Base-by-base conservation (phyloP, 495 filamentous ascomycete species). In the Acidomyces sp. region DNA sequence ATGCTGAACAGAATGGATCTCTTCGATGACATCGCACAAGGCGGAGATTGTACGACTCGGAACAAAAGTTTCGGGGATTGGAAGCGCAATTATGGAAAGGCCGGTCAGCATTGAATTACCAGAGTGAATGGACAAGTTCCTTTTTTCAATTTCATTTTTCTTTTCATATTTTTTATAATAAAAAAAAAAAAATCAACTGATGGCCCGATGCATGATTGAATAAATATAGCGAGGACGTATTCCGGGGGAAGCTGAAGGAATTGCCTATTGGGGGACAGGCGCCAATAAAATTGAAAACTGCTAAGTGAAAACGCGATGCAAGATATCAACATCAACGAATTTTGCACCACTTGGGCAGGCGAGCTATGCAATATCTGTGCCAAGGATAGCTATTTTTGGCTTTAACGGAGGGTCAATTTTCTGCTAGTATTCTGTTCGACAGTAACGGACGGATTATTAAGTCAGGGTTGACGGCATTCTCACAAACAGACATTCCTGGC, bases 201-300 rank as follows among this genome's bases (percentile, higher is more conserved):
- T n/a, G n/a, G n/a, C n/a, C n/a, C n/a, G n/a, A n/a, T n/a, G n/a
- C n/a, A n/a, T n/a, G n/a, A 4, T 11, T 43, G 19, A 43, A 43
- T 17, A 43, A 43, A 32, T 43, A 43, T 16, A 43, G 39, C 28
- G 39, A 43, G 31, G 39, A 43, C 19, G 26, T 43, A 13, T 35
- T 43, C 29, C 28, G 39, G 11, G 17, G 9, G 22, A 20, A 29
- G 18, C 10, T 34, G 6, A 13, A 17, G 16, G 39, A 34, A 16
- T 10, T 43, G 31, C 29, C 20, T 11, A 16, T 20, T 12, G 9
- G 3, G 21, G 26, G 34, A 3, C 16, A 43, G 12, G 39, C 39
- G 28, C 39, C 39, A 21, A 22, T 26, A 23, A 34, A 29, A 20
- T 30, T 43, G 29, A 10, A 34, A n/a, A 22, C 12, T 2, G 15